Evolutionary conservation across 73 alveolate species (phyloP).

Genomic region (Blepharisma stoltei): DNA sequence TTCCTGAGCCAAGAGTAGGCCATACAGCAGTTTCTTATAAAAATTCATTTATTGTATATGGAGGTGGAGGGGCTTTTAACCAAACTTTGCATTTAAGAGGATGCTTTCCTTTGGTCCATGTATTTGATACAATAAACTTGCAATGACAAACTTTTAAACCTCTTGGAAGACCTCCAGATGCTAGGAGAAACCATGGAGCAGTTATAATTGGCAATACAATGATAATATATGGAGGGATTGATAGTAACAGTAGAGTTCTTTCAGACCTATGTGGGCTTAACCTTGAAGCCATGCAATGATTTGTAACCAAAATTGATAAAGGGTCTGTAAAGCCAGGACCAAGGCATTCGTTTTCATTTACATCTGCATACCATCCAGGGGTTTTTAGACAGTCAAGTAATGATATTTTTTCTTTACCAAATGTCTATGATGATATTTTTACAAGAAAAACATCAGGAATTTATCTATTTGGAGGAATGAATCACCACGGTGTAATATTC

Average conservation of each 20-base stretch:
- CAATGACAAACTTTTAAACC: background rate
- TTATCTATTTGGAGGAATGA: slow-evolving; percentile 11
- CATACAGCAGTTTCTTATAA: background rate
- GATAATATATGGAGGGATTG: slow-evolving; percentile 8
- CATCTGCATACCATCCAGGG: background rate
- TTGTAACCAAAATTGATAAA: background rate
- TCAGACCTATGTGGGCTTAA: background rate
- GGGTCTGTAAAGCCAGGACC: background rate
- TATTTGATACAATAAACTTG: background rate
- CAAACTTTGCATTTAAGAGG: background rate
- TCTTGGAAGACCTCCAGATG: background rate
- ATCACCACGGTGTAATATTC: background rate
- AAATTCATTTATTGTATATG: background rate
- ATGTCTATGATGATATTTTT: background rate
- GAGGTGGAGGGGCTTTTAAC: slow-evolving; percentile 3
- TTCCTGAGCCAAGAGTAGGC: slow-evolving; percentile 1
- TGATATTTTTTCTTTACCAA: slow-evolving; percentile 2
- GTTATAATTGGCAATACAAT: background rate
- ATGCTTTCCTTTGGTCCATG: background rate
- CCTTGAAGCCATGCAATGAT: background rate
- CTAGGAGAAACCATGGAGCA: slow-evolving; percentile 19
- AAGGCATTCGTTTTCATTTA: background rate
- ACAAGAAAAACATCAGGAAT: slow-evolving; percentile 18
- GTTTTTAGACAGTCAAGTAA: background rate
- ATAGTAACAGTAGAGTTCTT: background rate